phyloP scores from a whole-genome alignment of 352 stramenopile genomes.

The Globisporangium orthogonon region DNA sequence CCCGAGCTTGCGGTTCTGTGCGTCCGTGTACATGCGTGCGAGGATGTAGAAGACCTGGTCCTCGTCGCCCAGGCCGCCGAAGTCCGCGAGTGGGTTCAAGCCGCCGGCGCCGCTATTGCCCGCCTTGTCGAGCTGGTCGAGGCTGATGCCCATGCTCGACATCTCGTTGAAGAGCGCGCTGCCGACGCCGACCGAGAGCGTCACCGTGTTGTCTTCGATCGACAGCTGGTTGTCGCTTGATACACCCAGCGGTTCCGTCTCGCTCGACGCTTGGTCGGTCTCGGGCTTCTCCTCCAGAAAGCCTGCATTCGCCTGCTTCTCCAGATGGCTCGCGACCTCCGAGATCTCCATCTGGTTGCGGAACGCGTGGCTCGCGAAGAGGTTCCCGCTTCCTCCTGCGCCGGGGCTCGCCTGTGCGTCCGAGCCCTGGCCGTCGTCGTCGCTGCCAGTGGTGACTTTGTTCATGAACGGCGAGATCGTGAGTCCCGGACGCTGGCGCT shows the following conservation, averaged over 20 bases:
- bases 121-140: constrained; percentile 50
- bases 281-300: constrained; percentile 32
- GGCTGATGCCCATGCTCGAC: constrained; percentile 68
- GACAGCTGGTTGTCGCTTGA: constrained; percentile 7
- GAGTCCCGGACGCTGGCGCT: constrained; percentile 37
- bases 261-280: constrained; percentile 12
- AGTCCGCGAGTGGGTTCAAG: constrained; percentile 30
- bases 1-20: constrained; percentile 58
- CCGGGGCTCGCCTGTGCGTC: constrained; percentile 5
- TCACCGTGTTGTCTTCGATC: constrained; percentile 14
- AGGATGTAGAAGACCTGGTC: constrained; percentile 82
- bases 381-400: constrained; percentile 28
- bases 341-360: constrained; percentile 63
- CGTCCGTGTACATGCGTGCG: constrained; percentile 70
- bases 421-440: constrained; percentile 17
- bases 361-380: constrained; percentile 72
- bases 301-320: constrained; percentile 9
- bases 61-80: constrained; percentile 45
- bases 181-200: constrained; percentile 26
- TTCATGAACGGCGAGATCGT: constrained; percentile 76
- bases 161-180: constrained; percentile 63
- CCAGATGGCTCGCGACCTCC: constrained; percentile 8
- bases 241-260: too few species aligned
- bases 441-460: constrained; percentile 34
- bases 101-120: background rate